These are phyloP conservation scores for Climacium dendroides DNA, from an alignment of 225 moss, liverwort and hornwort species.

Conservation along the genomic window DNA sequence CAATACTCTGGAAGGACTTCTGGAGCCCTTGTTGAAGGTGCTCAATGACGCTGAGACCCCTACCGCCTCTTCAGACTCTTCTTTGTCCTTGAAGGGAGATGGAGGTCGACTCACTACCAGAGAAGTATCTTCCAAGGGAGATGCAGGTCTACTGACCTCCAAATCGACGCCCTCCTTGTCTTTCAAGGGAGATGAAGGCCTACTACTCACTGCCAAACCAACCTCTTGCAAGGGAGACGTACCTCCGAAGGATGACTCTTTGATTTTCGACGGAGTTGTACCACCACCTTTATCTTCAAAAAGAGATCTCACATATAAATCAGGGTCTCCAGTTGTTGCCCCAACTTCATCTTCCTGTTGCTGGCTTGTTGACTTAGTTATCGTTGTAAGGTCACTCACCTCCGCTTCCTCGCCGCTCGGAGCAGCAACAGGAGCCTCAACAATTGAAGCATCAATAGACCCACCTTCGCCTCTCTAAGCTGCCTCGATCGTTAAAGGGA, in stretches of 20 bases:
- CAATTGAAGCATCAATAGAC: constrained; percentile 14
- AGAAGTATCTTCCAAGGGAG: constrained; percentile 28
- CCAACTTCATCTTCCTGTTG: not conserved
- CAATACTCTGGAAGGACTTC: constrained; percentile 29
- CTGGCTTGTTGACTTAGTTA: not conserved
- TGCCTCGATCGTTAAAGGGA: constrained; percentile 50
- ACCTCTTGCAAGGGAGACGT: constrained; percentile 23
- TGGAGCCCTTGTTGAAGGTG: constrained; percentile 24
- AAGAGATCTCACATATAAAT: constrained; percentile 20
- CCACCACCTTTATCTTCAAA: constrained; percentile 8
- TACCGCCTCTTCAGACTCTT: constrained; percentile 7
- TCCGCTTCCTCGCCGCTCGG: not conserved
- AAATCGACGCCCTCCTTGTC: constrained; percentile 4
- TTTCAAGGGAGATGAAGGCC: constrained; percentile 42
- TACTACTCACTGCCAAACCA: constrained; percentile 8
- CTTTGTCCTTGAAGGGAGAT: constrained; percentile 45
- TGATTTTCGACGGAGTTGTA: constrained; percentile 6
- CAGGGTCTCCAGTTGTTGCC: not conserved
- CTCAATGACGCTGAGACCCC: constrained; percentile 6
- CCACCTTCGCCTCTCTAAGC: constrained; percentile 56
- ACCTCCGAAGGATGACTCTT: not conserved
- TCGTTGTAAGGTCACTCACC: constrained; percentile 21
- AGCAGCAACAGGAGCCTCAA: not conserved
- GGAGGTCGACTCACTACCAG: constrained; percentile 27
- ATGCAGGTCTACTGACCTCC: constrained; percentile 26